Percentiles rank a stretch among this genome's conserved stretches.
These are phyloP conservation scores for Thraustochytrium striatum DNA, from an alignment of 352 stramenopile species.

Conservation along the genomic window DNA sequence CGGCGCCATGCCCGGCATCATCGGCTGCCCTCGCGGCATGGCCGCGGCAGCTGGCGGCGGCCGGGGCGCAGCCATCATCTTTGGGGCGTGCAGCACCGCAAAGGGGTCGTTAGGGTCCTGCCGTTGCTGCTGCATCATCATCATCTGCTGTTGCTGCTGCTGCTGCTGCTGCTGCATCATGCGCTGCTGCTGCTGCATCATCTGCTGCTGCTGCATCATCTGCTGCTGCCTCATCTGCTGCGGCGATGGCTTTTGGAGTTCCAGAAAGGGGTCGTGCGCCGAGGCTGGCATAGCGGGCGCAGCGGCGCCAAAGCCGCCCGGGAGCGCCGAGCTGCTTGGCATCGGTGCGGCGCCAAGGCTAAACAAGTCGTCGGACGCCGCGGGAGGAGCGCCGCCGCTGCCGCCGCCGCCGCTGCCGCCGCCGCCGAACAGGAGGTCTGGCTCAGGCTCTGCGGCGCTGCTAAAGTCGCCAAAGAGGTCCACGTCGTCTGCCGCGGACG, in stretches of 20 bases:
- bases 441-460: neutral
- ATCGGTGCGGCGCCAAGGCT: neutral
- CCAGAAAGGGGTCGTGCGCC: neutral
- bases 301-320: neutral
- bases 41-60: no score
- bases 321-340: neutral
- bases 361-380: neutral
- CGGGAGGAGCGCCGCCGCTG: neutral
- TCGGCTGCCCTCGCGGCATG: no score
- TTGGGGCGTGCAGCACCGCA: slow-evolving; percentile 7
- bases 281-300: neutral
- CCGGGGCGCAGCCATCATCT: neutral
- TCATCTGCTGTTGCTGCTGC: slow-evolving; percentile 8
- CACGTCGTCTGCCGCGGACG: neutral
- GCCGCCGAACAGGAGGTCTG: neutral
- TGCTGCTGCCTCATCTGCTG: neutral
- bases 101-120: slow-evolving; percentile 25
- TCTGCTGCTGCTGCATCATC: neutral
- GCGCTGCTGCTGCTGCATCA: neutral
- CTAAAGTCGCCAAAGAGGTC: slow-evolving; percentile 21
- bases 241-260: neutral
- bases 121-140: neutral
- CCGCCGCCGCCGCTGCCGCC: neutral
- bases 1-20: neutral
- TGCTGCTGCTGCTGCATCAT: slow-evolving; percentile 7